Evolutionary conservation across 257 asterid genomes (phyloP), one percentile per base, ranked within the genome.

Genomic region (Rauvolfia tetraphylla): DNA sequence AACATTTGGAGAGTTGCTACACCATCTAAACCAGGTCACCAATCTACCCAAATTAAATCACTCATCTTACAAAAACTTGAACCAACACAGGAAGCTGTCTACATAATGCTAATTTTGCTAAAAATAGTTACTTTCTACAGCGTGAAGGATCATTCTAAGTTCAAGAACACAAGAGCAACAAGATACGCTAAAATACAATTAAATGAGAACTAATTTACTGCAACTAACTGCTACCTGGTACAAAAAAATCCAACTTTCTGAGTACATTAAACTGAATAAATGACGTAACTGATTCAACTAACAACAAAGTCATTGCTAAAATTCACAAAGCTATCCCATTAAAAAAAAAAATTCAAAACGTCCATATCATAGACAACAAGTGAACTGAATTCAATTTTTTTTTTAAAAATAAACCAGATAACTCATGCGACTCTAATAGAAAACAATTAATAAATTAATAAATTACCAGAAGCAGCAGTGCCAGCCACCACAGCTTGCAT

Each of bases 401-500:
- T n/a, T n/a, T n/a, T n/a, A n/a, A n/a, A 68, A 69, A 39, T 5
- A 59, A 41, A 44, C 31, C 39, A 57, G 69, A 44, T 75, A 71
- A 68, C 36, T 11, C 39, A 39, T 9, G 27, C 36, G 53, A 51
- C 4, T 4, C n/a, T n/a, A 51, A 31, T 9, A 75, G 27, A 27
- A 38, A 38, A 53, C 25, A 51, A 46, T 25, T 0, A 46, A 34
- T 4, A 51, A 44, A 34, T 17, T 46, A 3, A 2, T 83, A 71
- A 10, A 3, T 81, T 77, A 93, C 98, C 97, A 46, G 98, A 94
- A 82, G 92, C 93, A 70, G 96, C 98, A 78, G 98, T 94, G 56
- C 98, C 98, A 29, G 97, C 97, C 31, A 92, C 79, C 61, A 88
- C 90, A 79, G 97, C 98, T 80, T 94, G 98, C 98, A 94, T 94